A percentile compares a stretch with the other conserved stretches of the same genome.
phyloP scores from a whole-genome alignment of 805 yeast genomes.

The Yarrowia yakushimensis region DNA sequence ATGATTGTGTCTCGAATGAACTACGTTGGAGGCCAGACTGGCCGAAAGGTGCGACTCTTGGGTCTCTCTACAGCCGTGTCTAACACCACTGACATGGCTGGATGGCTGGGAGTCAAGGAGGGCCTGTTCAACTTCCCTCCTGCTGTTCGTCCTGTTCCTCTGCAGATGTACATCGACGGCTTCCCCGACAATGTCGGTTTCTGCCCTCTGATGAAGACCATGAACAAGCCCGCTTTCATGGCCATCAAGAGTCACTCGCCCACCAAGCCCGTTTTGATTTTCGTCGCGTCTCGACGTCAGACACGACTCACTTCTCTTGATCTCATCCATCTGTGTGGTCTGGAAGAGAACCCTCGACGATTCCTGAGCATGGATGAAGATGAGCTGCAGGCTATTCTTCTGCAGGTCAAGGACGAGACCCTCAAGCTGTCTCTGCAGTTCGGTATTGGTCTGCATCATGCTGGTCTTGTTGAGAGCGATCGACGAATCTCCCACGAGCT shows the following conservation, averaged over 20 bases:
- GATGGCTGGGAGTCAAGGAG: constrained; percentile 69
- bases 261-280: constrained; percentile 74
- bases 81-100: constrained; percentile 80
- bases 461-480: constrained; percentile 73
- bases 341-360: constrained; percentile 71
- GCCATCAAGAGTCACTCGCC: constrained; percentile 93
- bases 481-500: constrained; percentile 66
- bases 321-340: constrained; percentile 71
- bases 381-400: constrained; percentile 52
- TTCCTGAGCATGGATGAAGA: constrained; percentile 63
- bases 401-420: constrained; percentile 76
- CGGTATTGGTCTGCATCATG: constrained; percentile 80
- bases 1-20: constrained; percentile 89
- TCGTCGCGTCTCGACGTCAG: constrained; percentile 80
- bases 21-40: constrained; percentile 58
- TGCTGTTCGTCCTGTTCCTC: constrained; percentile 80
- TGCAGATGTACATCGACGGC: constrained; percentile 84
- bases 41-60: constrained; percentile 57
- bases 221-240: constrained; percentile 87
- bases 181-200: constrained; percentile 78
- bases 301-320: constrained; percentile 78
- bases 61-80: constrained; percentile 87
- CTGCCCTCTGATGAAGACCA: constrained; percentile 80
- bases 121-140: constrained; percentile 78
- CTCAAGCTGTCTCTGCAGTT: constrained; percentile 67